Base-by-base conservation (phyloP, 495 filamentous ascomycete species). In the Penicillium odoratum region DNA sequence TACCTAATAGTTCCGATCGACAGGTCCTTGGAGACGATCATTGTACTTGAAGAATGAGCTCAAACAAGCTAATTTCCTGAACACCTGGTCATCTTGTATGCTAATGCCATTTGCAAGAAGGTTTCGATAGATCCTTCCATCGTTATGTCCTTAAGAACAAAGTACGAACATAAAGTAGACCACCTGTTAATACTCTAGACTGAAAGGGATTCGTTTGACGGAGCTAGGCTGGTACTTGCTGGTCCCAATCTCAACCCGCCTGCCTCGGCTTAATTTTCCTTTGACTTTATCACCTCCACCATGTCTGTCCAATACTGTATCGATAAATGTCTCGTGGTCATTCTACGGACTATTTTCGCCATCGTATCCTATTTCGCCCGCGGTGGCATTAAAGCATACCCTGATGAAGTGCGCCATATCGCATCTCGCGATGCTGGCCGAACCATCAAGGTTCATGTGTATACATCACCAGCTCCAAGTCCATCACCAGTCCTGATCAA, bases 401-500 rank as follows among this genome's bases (percentile, higher is more conserved):
- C 74, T 4, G 72, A 77, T 61, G 68, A 74, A 40, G 59, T 77
- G 8, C 60, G 69, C 9, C 61, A 65, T 5, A 76, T 81, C 30
- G 59, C 73, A 34, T 78, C 77, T 31, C 73, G 80, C 18, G 75
- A 81, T 53, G 44, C 57, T 5, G 55, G 66, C 11, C 68, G 79
- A 47, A 74, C 66, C 15, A 79, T 82, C 65, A 78, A 69, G 56
- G 69, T 66, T 29, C 75, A 80, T 67, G 51, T 80, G 51, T 81
- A 82, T 28, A 56, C 76, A n/a, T 48, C 56, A 29, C n/a, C 57
- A 15, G 46, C 26, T 2, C 33, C 60, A 3, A 58, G 66, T 0
- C 69, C 75, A 44, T 62, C 64, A 4, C 76, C 76, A 8, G 72
- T 79, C 2, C 65, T 81, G 42, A 53, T 81, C 56, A 81, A 79